Evolutionary conservation across 2,329 filamentous ascomycete species (phyloP), one percentile per base, ranked within the genome.

Genomic region (Corynespora cassiicola): DNA sequence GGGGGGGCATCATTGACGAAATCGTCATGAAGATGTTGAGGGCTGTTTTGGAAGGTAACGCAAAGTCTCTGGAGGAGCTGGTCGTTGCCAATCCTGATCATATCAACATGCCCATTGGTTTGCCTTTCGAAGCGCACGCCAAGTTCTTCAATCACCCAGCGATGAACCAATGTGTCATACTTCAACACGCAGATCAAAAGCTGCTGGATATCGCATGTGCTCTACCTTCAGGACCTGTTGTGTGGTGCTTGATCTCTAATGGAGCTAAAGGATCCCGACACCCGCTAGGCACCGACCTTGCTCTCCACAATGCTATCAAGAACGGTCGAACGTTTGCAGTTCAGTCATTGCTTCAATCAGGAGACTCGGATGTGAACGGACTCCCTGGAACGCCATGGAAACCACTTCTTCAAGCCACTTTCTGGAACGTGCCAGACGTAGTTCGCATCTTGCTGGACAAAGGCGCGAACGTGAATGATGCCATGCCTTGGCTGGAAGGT

Each of bases 271-370:
- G 62, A 17, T 57, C 62, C 4, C 54, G 36, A 11, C 58, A 66
- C 30, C 63, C 63, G 2, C 46, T 60, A 5, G 63, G 63, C 1
- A 63, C 52, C 5, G 63, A 66, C 23, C 39, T 65, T 8, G 55
- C 65, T 1, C 41, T 68, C 6, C 56, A 66, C 23, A 68, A 66
- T 38, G 65, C 63, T 4, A 67, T 66, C 28, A 66, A 59, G 28
- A 68, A 67, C 20, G 58, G 56, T 12, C 47, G 62, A 4, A 34
- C 44, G 2, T 56, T 58, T 24, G 65, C 55, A 8, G 60, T 67
- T 0, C 56, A 64, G 26, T 45, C 51, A 10, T 33, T 68, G 5
- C 37, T 63, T 4, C 25, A 52, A 9, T 43, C 52, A 1, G 50
- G 44, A 11, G 49, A 54, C 11, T 59, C 56, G 8, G 45, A 54